Evolutionary conservation across 2,329 filamentous ascomycete species (phyloP), one percentile per base, ranked within the genome.

Genomic region (Neopestalotiopsis rosae): DNA sequence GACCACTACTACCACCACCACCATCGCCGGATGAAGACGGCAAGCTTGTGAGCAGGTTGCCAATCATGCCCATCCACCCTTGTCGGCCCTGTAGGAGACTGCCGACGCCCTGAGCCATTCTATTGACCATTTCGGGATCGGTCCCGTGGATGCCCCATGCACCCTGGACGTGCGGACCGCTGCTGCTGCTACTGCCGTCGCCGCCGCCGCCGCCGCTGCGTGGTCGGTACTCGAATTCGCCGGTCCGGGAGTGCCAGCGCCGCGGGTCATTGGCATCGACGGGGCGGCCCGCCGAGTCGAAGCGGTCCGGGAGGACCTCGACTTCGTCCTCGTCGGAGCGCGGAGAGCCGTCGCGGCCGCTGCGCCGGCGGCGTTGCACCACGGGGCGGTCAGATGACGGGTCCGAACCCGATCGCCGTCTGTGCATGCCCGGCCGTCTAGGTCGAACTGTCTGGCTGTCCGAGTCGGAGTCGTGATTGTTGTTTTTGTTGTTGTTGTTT

Each of bases 271-370:
- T 57, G 61, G 67, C 63, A 10, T 69, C 45, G 9, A 69, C 10
- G 28, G 67, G 62, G 14, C 49, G 62, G 28, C 77, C 77, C 1
- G 72, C 72, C 14, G 71, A 45, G 59, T 79, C 77, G 49, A 79
- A 79, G 32, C 77, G 75, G 34, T 76, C 74, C n/a, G 77, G 77
- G n/a, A 79, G 65, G 30, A 73, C 72, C 58, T 78, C 76, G 32
- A 78, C 63, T 7, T 76, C 74, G n/a, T 71, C 71, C 5, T 74
- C 73, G 6, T 72, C 70, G 2, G 73, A 73, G 17, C n/a, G 30
- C 5, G 34, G 32, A 3, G 45, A 62, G 57, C 14, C 69, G 67
- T 68, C 61, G 14, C 42, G 52, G 28, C 52, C 38, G n/a, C 24
- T 32, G 28, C 61, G 49, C 20, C 68, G 63, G 24, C 61, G 69